These are phyloP conservation scores for Pezicula rhizophila DNA, from an alignment of 2,329 filamentous ascomycete genomes.

Conservation along the genomic window DNA sequence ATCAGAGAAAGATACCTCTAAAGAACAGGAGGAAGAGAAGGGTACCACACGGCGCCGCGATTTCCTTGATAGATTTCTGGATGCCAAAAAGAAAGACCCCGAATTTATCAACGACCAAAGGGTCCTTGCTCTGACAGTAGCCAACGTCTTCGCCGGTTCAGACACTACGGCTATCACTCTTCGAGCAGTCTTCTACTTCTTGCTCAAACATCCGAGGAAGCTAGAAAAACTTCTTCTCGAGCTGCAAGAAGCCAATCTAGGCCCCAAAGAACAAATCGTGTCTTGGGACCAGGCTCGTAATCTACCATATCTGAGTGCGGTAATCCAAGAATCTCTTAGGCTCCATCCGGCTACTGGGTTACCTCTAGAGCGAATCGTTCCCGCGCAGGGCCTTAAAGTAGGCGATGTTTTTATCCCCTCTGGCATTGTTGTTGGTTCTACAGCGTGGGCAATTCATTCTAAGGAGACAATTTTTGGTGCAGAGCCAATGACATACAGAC, in stretches of 20 bases:
- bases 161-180: slow-evolving; percentile 31
- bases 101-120: slow-evolving; percentile 4
- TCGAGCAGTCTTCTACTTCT: slow-evolving; percentile 30
- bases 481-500: slow-evolving; percentile 39
- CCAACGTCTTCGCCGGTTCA: slow-evolving; percentile 22
- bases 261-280: slow-evolving; percentile 10
- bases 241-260: slow-evolving; percentile 28
- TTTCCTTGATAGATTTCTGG: slow-evolving; percentile 23
- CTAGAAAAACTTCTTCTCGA: slow-evolving; percentile 26
- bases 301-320: slow-evolving; percentile 21
- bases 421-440: slow-evolving; percentile 15
- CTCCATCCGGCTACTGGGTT: slow-evolving; percentile 33
- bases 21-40: not conserved
- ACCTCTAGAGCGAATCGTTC: slow-evolving; percentile 34
- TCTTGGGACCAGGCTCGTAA: slow-evolving; percentile 8
- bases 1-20: not conserved
- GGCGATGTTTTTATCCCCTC: slow-evolving; percentile 9
- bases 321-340: slow-evolving; percentile 37
- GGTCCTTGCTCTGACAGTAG: slow-evolving; percentile 3
- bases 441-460: slow-evolving; percentile 23
- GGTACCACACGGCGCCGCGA: slow-evolving; percentile 6
- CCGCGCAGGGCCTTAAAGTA: slow-evolving; percentile 24
- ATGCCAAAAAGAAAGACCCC: slow-evolving; percentile 9
- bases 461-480: slow-evolving; percentile 40
- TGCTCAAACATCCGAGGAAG: slow-evolving; percentile 27